Evolutionary conservation across 2,329 filamentous ascomycete genomes (phyloP).

Genomic region (Diaporthe destruens): DNA sequence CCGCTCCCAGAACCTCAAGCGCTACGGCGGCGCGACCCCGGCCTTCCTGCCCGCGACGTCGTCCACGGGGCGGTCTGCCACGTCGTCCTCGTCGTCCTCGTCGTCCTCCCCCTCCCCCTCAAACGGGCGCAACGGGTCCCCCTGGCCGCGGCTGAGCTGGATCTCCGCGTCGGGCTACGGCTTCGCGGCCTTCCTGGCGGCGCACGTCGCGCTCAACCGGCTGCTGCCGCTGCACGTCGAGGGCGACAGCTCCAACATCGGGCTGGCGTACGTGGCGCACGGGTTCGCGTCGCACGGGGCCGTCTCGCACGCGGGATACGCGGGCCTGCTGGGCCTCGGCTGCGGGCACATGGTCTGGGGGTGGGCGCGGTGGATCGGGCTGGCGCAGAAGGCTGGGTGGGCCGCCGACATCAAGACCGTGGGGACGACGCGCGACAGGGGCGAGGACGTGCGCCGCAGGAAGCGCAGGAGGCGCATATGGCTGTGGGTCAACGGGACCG

Average conservation of each 20-base stretch:
- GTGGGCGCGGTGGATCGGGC: slow-evolving; percentile 82
- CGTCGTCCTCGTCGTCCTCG: slow-evolving; percentile 43
- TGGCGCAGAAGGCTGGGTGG: slow-evolving; percentile 69
- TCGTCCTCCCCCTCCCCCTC: no score
- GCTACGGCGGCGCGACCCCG: slow-evolving; percentile 79
- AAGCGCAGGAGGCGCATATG: slow-evolving; percentile 73
- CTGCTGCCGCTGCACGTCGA: slow-evolving; percentile 80
- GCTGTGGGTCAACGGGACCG: slow-evolving; percentile 77
- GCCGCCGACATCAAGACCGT: slow-evolving; percentile 50
- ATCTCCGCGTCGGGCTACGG: slow-evolving; percentile 81
- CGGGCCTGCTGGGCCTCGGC: slow-evolving; percentile 74
- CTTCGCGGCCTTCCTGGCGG: slow-evolving; percentile 73
- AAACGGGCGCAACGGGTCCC: slow-evolving; percentile 45
- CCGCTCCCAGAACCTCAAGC: slow-evolving; percentile 75
- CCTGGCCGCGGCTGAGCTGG: slow-evolving; percentile 79
- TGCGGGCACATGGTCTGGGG: slow-evolving; percentile 88
- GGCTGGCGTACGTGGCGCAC: slow-evolving; percentile 85
- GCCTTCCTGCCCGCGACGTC: slow-evolving; percentile 59
- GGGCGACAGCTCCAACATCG: slow-evolving; percentile 88
- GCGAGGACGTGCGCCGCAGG: slow-evolving; percentile 63
- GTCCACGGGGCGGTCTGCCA: slow-evolving; percentile 47
- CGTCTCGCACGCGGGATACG: slow-evolving; percentile 77
- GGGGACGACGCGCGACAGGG: slow-evolving; percentile 52
- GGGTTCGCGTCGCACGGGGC: slow-evolving; percentile 80
- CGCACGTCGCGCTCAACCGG: slow-evolving; percentile 83